A percentile compares a stretch with the other conserved stretches of the same genome.
phyloP scores from a whole-genome alignment of 768 basidiomycete genomes.

The Suillus plorans region DNA sequence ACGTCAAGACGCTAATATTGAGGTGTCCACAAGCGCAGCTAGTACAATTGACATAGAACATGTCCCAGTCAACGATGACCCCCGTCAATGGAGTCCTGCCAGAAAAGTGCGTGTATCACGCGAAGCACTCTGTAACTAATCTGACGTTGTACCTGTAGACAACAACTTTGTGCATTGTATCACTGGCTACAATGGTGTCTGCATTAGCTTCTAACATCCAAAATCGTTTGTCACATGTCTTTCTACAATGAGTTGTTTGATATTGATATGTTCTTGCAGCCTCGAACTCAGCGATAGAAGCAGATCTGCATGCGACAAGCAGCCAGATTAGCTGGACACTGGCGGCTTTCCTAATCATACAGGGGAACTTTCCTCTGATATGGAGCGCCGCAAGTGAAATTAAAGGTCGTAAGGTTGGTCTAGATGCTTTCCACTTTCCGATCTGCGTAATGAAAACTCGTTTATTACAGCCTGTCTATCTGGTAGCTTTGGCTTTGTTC shows the following conservation, averaged over 20 bases:
- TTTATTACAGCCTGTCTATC: conserved; percentile 47
- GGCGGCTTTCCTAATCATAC: conserved; percentile 68
- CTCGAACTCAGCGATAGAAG: conserved; percentile 59
- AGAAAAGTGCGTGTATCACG: conserved; percentile 46
- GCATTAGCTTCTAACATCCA: conserved; percentile 27
- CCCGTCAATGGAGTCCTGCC: conserved; percentile 53
- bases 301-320: conserved; percentile 58
- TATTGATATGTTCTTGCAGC: conserved; percentile 38
- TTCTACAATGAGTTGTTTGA: not conserved
- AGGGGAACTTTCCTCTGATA: conserved; percentile 63
- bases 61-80: conserved; percentile 55
- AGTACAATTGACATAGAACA: conserved; percentile 34
- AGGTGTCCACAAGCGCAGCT: not conserved
- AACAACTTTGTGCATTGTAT: conserved; percentile 15
- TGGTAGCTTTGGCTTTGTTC: conserved; percentile 51
- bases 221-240: conserved; percentile 20
- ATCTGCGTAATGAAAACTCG: conserved; percentile 1
- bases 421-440: not conserved
- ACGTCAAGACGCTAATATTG: not conserved
- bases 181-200: conserved; percentile 16
- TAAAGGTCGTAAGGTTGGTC: conserved; percentile 40
- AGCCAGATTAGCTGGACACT: conserved; percentile 66
- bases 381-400: conserved; percentile 77
- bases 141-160: conserved; percentile 14
- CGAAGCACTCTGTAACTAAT: not conserved